Base-by-base conservation (phyloP, 805 yeast species). In the Komagataella mondaviorum region DNA sequence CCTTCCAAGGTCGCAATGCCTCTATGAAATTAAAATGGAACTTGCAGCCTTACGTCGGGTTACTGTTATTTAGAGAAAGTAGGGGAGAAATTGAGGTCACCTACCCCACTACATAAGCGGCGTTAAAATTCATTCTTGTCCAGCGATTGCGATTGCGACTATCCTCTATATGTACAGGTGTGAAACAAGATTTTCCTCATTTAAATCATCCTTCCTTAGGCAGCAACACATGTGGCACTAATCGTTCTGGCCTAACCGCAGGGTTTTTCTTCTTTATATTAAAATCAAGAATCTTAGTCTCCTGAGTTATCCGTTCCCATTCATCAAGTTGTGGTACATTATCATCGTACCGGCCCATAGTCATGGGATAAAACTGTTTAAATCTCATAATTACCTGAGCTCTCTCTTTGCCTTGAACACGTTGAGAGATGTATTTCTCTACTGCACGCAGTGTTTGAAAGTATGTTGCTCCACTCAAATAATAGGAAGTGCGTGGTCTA, bases 11-110 rank as follows among this genome's bases (percentile, higher is more conserved):
- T 50, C 78, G 85, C 59, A 77, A 83, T 20, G 88, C 95, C 18
- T 71, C 69, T 3, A 70, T 91, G 52, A 78, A 73, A 54, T 70
- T 91, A 50, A 89, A 87, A 56, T 91, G 96, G 91, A 90, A 90
- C 63, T 75, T 91, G 48, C 98, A 91, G 68, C 99, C 99, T 1
- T 75, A 81, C 64, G 79, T 91, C 6, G 99, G 99, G 10, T 80
- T 88, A 0, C 68, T 91, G 55, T 63, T 80, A 0, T 85, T 71
- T 64, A 96, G 96, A 3, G 74, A 76, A 51, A 73, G 80, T 7
- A 60, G 59, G 43, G 57, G 55, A 18, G 53, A 53, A 20, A 52
- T 59, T 46, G 52, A 51, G 14, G 60, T 65, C 48, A 64, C 67
- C 6, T 54, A 17, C 17, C 49, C 49, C 18, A n/a, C 43, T 3